Evolutionary conservation across 2,329 filamentous ascomycete genomes (phyloP), one percentile per base, ranked within the genome.

Genomic region (Epichloe sylvatica): DNA sequence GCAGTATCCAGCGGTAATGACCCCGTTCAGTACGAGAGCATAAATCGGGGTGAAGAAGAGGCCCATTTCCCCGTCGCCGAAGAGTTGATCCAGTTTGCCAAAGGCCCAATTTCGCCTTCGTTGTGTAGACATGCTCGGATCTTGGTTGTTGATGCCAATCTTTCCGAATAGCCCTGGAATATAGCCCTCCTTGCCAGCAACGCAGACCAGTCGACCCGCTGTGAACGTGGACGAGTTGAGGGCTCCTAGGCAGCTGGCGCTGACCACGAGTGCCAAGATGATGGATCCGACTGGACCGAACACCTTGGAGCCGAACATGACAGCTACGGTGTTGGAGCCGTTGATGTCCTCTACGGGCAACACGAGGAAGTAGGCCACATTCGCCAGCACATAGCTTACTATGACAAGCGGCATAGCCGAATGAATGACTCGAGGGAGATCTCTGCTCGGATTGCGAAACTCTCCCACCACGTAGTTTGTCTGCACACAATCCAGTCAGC

Each of bases 401-500:
- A 98, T 97, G 51, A 98, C 91, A 42, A 96, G 72, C 2, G 92
- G 90, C 78, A 98, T 92, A 13, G 91, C 90, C 0, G 91, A 95
- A 68, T 98, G 92, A 51, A 98, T 95, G 25, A 96, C 90, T 21
- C 88, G 81, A 0, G 92, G 92, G 9, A 98, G 80, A 64, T 98
- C 92, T 54, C 89, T 82, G 45, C 78, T 78, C 0, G 92, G 88
- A 61, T 96, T 90, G 60, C 89, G 85, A 71, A 98, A 97, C 67
- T 98, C 92, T 59, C 90, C 92, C 0, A 94, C 89, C 6, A 98
- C 92, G 61, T 96, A 98, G 68, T 96, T 98, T 54, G 91, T 94
- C 87, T 92, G 55, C 8, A 40, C 9, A 37, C 2, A 9, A n/a
- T 12, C 15, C 15, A 37, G 44, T 45, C 21, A 45, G 40, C 39